Conservation (phyloP, 1,284 basidiomycete species). For the Coniophora puteana region DNA sequence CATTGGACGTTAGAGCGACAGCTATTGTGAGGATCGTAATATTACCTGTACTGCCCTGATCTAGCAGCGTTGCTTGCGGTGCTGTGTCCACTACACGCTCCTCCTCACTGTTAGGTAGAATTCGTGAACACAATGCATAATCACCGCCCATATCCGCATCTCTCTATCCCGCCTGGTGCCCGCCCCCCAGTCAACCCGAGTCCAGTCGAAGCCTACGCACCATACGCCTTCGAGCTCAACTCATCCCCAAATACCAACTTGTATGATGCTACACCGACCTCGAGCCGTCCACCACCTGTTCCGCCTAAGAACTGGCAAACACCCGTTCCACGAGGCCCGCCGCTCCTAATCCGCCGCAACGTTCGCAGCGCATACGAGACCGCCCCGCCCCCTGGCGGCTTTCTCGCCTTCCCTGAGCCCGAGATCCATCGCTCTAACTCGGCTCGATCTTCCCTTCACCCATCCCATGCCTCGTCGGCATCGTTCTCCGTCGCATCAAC, state of each 20-base stretch:
- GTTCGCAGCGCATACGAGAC: constrained; percentile 37
- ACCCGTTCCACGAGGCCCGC: no score
- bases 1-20: no score
- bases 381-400: constrained; percentile 20
- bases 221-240: constrained; percentile 20
- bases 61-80: no score
- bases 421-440: constrained; percentile 49
- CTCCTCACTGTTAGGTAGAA: no score
- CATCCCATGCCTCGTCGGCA: no score
- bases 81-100: no score
- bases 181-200: constrained; percentile 28
- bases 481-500: no score
- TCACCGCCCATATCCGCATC: constrained; percentile 33
- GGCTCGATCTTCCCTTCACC: constrained; percentile 30
- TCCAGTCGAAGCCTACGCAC: constrained; percentile 22
- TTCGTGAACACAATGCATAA: constrained; percentile 27
- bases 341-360: constrained; percentile 22
- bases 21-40: no score
- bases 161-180: constrained; percentile 36
- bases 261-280: constrained; percentile 22
- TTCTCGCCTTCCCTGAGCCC: constrained; percentile 49
- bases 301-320: constrained; percentile 4
- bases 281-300: constrained; percentile 12
- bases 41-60: no score
- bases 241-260: constrained; percentile 9